phyloP scores from a whole-genome alignment of 2,329 filamentous ascomycete species.

The Exophiala sideris region DNA sequence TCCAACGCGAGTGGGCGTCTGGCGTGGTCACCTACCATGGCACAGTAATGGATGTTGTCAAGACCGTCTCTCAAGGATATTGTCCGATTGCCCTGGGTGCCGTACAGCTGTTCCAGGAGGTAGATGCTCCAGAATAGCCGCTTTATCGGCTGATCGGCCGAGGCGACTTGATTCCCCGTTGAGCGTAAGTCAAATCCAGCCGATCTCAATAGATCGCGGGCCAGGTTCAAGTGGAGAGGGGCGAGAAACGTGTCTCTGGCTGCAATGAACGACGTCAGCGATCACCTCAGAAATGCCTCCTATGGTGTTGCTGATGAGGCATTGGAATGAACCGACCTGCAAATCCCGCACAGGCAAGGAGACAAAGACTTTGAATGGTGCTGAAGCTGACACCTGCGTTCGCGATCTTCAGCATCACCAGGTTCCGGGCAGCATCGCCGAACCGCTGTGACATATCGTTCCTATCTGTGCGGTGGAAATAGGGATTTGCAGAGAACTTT shows the following conservation, averaged over 20 bases:
- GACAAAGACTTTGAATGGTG: not conserved
- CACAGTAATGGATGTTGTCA: not conserved
- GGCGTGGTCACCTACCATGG: not conserved
- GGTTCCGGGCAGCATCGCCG: not conserved
- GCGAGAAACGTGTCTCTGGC: not conserved
- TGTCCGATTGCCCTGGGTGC: slow-evolving; percentile 41
- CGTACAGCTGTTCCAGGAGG: slow-evolving; percentile 50
- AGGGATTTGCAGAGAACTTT: slow-evolving; percentile 21
- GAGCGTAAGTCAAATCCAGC: slow-evolving; percentile 48
- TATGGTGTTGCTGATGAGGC: not conserved
- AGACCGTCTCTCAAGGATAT: not conserved
- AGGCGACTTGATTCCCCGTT: slow-evolving; percentile 37
- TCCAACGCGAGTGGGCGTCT: not conserved
- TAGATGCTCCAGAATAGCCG: slow-evolving; percentile 53
- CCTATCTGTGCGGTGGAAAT: not conserved
- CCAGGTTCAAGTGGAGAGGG: slow-evolving; percentile 31
- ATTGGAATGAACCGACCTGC: not conserved
- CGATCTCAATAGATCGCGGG: slow-evolving; percentile 50
- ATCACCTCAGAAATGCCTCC: not conserved
- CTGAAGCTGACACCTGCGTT: not conserved
- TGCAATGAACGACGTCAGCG: not conserved
- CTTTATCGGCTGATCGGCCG: slow-evolving; percentile 45
- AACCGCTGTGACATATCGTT: not conserved
- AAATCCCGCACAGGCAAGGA: not conserved
- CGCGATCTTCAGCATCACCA: slow-evolving; percentile 1